Percentiles rank a stretch among this genome's conserved stretches.
These are phyloP conservation scores for Naganishia friedmannii DNA, from an alignment of 768 basidiomycete species.

Conservation along the genomic window DNA sequence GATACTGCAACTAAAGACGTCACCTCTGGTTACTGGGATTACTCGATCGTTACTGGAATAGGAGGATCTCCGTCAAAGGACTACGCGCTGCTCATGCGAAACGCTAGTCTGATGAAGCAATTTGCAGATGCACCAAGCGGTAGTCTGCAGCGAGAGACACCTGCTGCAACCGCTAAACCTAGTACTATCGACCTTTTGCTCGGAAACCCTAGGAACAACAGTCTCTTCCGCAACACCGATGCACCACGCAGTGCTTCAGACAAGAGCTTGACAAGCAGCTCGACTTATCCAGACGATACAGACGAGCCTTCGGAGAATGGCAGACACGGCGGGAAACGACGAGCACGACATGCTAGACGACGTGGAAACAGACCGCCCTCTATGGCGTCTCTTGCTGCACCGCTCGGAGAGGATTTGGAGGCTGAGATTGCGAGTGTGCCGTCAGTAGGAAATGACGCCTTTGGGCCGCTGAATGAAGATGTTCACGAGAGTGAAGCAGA, in stretches of 20 bases:
- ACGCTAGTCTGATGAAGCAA: slow-evolving; percentile 11
- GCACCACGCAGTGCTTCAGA: slow-evolving; percentile 16
- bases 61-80: slow-evolving; percentile 11
- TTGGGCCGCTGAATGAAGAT: neutral
- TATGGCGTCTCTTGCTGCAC: slow-evolving; percentile 17
- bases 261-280: slow-evolving; percentile 12
- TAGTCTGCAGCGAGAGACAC: neutral
- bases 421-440: neutral
- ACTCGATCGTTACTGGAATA: slow-evolving; percentile 13
- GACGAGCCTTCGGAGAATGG: slow-evolving; percentile 12
- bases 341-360: slow-evolving; percentile 12
- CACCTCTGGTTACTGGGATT: slow-evolving; percentile 19
- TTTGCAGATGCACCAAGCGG: neutral
- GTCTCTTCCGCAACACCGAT: neutral
- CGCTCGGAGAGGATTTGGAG: slow-evolving; percentile 7
- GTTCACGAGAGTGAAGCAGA: neutral
- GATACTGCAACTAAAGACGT: neutral
- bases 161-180: neutral
- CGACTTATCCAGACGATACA: slow-evolving; percentile 3
- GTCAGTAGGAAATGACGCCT: neutral
- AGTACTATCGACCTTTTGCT: neutral
- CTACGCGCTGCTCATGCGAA: slow-evolving; percentile 2
- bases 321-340: neutral
- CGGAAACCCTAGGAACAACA: neutral
- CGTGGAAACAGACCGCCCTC: neutral